Evolutionary conservation across 75 land plant genomes (phyloP).

Genomic region (Cunninghamia lanceolata): DNA sequence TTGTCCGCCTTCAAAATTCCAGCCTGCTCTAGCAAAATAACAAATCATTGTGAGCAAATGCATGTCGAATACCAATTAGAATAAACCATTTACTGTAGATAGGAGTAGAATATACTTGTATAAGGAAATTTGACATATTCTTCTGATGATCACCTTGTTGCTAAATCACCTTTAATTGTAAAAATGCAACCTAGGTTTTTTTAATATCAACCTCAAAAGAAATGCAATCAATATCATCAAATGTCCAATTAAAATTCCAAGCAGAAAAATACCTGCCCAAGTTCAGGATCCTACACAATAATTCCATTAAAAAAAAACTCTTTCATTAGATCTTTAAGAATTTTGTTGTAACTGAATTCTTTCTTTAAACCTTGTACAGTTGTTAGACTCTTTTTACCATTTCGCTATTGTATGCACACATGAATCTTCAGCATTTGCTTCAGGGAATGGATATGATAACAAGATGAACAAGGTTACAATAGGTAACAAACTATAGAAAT

Average conservation of each 20-base stretch:
- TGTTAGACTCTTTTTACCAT: too few species aligned
- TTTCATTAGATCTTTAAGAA: too few species aligned
- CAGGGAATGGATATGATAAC: conserved; percentile 43
- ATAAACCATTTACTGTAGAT: background rate
- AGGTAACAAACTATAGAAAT: background rate
- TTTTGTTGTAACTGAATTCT: too few species aligned
- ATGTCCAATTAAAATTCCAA: too few species aligned
- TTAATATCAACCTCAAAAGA: background rate
- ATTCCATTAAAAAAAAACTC: too few species aligned
- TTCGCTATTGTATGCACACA: conserved; percentile 62
- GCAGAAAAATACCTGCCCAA: too few species aligned
- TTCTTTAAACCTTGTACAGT: too few species aligned
- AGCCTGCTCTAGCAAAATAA: conserved; percentile 17
- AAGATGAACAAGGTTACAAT: background rate
- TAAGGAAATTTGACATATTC: conserved; percentile 79
- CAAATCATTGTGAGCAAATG: background rate
- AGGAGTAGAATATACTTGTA: conserved; percentile 33
- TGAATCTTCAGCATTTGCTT: conserved; percentile 60
- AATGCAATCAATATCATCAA: too few species aligned
- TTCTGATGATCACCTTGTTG: conserved; percentile 89
- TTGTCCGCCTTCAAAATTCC: conserved; percentile 50
- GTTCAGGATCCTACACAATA: too few species aligned
- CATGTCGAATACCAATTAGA: background rate
- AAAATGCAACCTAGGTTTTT: background rate
- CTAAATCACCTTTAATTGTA: conserved; percentile 62